A percentile compares a stretch with the other conserved stretches of the same genome.
Evolutionary conservation across 768 basidiomycete species (phyloP).

Genomic region (Collybiopsis luxurians): DNA sequence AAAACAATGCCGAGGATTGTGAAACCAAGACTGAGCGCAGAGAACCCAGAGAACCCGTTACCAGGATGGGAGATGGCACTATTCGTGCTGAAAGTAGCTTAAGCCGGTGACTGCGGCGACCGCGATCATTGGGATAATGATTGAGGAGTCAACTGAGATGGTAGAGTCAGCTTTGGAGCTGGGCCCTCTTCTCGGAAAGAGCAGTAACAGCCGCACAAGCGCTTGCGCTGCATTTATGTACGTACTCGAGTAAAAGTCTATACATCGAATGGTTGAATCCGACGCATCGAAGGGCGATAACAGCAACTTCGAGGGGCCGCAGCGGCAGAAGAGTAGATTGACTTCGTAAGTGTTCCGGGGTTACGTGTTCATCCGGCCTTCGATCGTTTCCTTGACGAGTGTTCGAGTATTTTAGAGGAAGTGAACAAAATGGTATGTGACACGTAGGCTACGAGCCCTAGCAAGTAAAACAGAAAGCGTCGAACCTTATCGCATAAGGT

Average conservation of each 20-base stretch:
- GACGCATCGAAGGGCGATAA: conserved; percentile 72
- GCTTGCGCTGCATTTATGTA: conserved; percentile 38
- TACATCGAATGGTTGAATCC: conserved; percentile 73
- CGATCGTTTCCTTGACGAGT: conserved; percentile 70
- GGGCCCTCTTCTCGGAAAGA: conserved; percentile 28
- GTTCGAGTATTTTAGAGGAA: conserved; percentile 65
- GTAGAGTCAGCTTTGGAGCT: conserved; percentile 1
- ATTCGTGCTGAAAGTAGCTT: no score
- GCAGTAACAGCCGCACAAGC: not conserved
- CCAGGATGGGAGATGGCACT: no score
- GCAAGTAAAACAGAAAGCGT: conserved; percentile 10
- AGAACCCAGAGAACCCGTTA: no score
- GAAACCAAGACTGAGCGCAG: not conserved
- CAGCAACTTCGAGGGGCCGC: conserved; percentile 74
- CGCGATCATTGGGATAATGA: no score
- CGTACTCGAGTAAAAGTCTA: conserved; percentile 62
- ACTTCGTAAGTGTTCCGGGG: conserved; percentile 79
- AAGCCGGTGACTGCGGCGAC: no score
- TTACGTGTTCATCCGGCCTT: conserved; percentile 69
- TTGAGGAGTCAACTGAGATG: no score
- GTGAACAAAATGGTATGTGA: no score
- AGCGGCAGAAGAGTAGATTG: conserved; percentile 63
- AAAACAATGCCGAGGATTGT: conserved; percentile 12
- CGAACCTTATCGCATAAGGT: conserved; percentile 64
- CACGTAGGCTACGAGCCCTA: not conserved